A percentile compares a stretch with the other conserved stretches of the same genome.
Conservation (phyloP, 2,329 filamentous ascomycete species). For the Gremmenia infestans region DNA sequence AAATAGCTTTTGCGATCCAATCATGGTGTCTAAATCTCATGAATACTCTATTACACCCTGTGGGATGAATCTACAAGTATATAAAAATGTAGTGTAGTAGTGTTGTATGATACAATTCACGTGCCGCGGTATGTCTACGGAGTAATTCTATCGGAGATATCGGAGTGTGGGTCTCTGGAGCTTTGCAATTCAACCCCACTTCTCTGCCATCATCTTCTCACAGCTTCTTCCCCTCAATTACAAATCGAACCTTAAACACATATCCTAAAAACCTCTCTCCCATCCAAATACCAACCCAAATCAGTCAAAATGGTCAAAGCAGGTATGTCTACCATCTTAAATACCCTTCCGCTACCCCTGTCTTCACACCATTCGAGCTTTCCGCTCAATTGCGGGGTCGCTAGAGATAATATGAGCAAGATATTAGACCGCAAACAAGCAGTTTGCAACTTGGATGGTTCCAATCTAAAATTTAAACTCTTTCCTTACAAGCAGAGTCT, state of each 20-base stretch:
- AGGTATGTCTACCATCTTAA: conserved; percentile 55
- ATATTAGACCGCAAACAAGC: conserved; percentile 36
- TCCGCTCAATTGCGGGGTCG: conserved; percentile 29
- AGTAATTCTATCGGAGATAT: too few relatives aligned
- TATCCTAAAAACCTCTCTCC: not conserved
- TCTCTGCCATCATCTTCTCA: not conserved
- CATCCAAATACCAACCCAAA: conserved; percentile 18
- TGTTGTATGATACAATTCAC: too few relatives aligned
- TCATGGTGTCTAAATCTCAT: too few relatives aligned
- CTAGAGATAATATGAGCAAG: conserved; percentile 55
- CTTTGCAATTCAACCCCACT: not conserved
- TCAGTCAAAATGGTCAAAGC: conserved; percentile 95
- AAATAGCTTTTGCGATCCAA: too few relatives aligned
- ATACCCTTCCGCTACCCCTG: conserved; percentile 5
- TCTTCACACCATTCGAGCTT: not conserved
- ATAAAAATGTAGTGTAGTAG: too few relatives aligned
- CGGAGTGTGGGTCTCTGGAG: not conserved
- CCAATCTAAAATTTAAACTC: conserved; percentile 26
- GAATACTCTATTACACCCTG: too few relatives aligned
- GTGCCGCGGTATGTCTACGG: too few relatives aligned
- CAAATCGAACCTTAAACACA: not conserved
- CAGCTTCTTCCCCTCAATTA: not conserved
- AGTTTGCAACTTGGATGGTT: conserved; percentile 42
- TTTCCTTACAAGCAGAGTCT: conserved; percentile 27
- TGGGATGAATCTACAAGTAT: too few relatives aligned